phyloP scores from a whole-genome alignment of 768 basidiomycete species.

The Asterophora parasitica region DNA sequence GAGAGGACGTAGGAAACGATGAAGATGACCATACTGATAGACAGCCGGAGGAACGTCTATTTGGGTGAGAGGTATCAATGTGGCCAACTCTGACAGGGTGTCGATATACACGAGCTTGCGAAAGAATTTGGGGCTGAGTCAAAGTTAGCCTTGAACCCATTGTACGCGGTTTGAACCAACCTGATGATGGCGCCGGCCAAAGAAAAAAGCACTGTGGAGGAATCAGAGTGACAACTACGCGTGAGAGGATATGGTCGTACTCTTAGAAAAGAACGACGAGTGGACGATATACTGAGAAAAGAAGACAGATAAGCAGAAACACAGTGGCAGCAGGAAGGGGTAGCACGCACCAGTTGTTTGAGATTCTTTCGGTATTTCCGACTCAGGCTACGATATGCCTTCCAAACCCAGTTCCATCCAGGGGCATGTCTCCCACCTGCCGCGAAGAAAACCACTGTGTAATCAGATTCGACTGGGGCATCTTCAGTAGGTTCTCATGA shows the following conservation, averaged over 20 bases:
- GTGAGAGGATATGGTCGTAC: slow-evolving; percentile 34
- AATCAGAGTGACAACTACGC: slow-evolving; percentile 4
- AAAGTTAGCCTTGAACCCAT: slow-evolving; percentile 1
- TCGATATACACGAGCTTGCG: slow-evolving; percentile 74
- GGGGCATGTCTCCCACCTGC: slow-evolving; percentile 73
- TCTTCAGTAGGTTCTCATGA: background rate
- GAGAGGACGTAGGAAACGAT: slow-evolving; percentile 1
- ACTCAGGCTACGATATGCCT: slow-evolving; percentile 75
- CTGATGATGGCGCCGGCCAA: slow-evolving; percentile 85
- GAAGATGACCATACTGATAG: slow-evolving; percentile 56
- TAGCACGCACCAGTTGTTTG: slow-evolving; percentile 62
- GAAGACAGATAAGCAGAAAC: background rate
- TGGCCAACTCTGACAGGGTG: slow-evolving; percentile 75
- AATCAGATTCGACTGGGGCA: slow-evolving; percentile 77
- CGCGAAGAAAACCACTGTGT: slow-evolving; percentile 83
- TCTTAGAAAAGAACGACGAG: slow-evolving; percentile 84
- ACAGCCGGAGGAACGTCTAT: slow-evolving; percentile 82
- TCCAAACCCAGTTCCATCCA: slow-evolving; percentile 90
- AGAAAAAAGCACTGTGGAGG: slow-evolving; percentile 73
- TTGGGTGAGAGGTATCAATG: slow-evolving; percentile 76
- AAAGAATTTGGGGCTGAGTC: slow-evolving; percentile 81
- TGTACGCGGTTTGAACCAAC: slow-evolving; percentile 27
- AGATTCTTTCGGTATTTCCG: slow-evolving; percentile 86
- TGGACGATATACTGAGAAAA: slow-evolving; percentile 72
- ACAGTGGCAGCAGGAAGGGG: background rate